phyloP scores from a whole-genome alignment of 441 rosid genomes.

The Iberis amara region DNA sequence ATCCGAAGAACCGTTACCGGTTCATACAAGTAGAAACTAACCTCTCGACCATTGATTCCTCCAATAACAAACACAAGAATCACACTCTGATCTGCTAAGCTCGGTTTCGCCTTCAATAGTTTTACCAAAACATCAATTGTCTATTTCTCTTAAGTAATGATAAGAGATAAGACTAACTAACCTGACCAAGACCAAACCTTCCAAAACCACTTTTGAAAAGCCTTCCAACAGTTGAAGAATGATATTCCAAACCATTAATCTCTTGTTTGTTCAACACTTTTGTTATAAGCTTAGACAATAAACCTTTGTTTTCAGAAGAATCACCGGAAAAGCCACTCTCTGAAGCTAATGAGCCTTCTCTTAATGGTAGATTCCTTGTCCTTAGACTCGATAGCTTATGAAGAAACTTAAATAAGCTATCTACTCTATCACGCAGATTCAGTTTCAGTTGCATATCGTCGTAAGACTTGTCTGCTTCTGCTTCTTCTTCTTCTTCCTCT shows the following conservation, averaged over 20 bases:
- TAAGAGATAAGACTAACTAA: conserved; percentile 22
- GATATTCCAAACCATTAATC: conserved; percentile 75
- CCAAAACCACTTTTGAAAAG: conserved; percentile 94
- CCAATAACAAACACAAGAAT: conserved; percentile 80
- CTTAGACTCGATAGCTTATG: conserved; percentile 66
- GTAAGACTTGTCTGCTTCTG: conserved; percentile 42
- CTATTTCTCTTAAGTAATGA: no score
- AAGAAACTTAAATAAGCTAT: conserved; percentile 65
- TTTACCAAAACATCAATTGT: conserved; percentile 11
- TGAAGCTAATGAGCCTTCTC: conserved; percentile 47
- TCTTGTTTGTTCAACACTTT: conserved; percentile 57
- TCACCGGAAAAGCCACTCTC: conserved; percentile 50
- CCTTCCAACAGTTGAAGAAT: conserved; percentile 90
- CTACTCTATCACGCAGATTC: conserved; percentile 82
- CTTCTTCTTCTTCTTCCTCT: conserved; percentile 48
- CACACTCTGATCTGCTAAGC: conserved; percentile 70
- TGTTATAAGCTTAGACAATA: conserved; percentile 60
- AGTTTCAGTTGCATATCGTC: conserved; percentile 76
- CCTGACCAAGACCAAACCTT: conserved; percentile 95
- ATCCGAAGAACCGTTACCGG: no score
- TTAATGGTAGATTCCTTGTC: conserved; percentile 43
- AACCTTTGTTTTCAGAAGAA: conserved; percentile 53
- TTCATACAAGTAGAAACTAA: conserved; percentile 18
- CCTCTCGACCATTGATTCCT: conserved; percentile 88
- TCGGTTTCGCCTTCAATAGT: conserved; percentile 71